Base-by-base conservation (phyloP, 345 rosid species). In the Citrus maxima region DNA sequence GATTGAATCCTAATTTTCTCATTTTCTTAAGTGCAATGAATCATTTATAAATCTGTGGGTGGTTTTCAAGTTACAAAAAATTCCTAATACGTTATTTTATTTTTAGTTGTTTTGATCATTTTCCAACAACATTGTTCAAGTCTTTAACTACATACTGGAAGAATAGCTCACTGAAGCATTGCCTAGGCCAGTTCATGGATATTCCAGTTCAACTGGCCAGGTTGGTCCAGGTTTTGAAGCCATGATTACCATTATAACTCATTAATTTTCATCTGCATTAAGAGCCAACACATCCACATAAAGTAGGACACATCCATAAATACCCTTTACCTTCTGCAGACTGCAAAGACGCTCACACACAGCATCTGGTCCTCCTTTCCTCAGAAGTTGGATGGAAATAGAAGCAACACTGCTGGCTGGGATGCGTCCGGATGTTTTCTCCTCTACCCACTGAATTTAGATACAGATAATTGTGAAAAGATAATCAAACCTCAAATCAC, bases 291-390 rank as follows among this genome's bases (percentile, higher is more conserved):
- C 64, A 34, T 72, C 54, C 21, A 51, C 42, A 7, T 10, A 13
- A 55, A 71, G n/a, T 7, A 56, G 2, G 66, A 37, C 70, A 28
- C 7, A 13, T 32, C 22, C 22, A 78, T n/a, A 24, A 55, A 34
- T 0, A 22, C 13, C 22, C 22, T 22, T 24, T 88, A 95, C 99
- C 98, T 92, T 95, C 80, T 84, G 83, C 81, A 95, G 84, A 68
- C 81, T 86, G 82, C 95, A 93, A 78, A 95, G 93, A 78, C 70
- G 81, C 77, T 91, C 91, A 82, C 96, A 89, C 81, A 95, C 95
- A 28, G 97, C 99, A 84, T 88, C 89, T 66, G 98, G 98, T 65
- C 98, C 99, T 70, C 95, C 99, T 86, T 86, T 90, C 80, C 99
- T 87, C 82, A 95, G 75, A 74, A 93, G 89, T 74, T 91, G 85